phyloP scores from a whole-genome alignment of 768 basidiomycete genomes.

The Lentinula raphanica region DNA sequence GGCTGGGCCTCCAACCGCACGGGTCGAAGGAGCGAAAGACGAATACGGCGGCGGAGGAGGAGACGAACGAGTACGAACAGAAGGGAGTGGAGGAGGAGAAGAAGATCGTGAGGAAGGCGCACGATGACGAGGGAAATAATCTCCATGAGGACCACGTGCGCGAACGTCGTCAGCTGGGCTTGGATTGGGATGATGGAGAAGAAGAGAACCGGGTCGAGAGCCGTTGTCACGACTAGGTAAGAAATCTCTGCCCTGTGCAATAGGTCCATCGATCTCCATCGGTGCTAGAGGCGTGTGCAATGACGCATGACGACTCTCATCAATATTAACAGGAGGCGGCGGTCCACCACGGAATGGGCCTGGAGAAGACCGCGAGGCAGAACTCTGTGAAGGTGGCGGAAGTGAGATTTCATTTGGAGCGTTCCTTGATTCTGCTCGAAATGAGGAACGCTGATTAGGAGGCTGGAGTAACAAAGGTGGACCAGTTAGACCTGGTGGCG shows the following conservation, averaged over 20 bases:
- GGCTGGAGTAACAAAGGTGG: slow-evolving; percentile 63
- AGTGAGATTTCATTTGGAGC: slow-evolving; percentile 50
- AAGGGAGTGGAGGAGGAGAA: slow-evolving; percentile 49
- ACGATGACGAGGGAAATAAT: slow-evolving; percentile 54
- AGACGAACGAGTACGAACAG: slow-evolving; percentile 46
- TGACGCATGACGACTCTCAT: slow-evolving; percentile 64
- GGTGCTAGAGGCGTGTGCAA: slow-evolving; percentile 73
- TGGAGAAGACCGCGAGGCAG: slow-evolving; percentile 48
- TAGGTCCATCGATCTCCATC: slow-evolving; percentile 67
- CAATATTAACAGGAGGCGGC: slow-evolving; percentile 75
- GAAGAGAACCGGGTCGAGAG: slow-evolving; percentile 46
- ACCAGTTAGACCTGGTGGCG: slow-evolving; percentile 63
- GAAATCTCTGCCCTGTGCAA: slow-evolving; percentile 47
- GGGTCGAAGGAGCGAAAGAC: slow-evolving; percentile 38
- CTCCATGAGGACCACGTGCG: slow-evolving; percentile 43
- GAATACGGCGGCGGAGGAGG: slow-evolving; percentile 44
- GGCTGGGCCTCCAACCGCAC: slow-evolving; percentile 48
- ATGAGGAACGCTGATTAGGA: slow-evolving; percentile 44
- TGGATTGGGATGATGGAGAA: slow-evolving; percentile 66
- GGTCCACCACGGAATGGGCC: slow-evolving; percentile 80
- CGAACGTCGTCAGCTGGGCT: slow-evolving; percentile 45
- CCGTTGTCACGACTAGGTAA: slow-evolving; percentile 42
- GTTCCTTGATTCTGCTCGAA: slow-evolving; percentile 66
- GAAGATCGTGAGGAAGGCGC: slow-evolving; percentile 49
- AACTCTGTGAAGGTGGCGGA: slow-evolving; percentile 54